Conservation (phyloP, 148 eudicot genomes). For the Simmondsia chinensis region DNA sequence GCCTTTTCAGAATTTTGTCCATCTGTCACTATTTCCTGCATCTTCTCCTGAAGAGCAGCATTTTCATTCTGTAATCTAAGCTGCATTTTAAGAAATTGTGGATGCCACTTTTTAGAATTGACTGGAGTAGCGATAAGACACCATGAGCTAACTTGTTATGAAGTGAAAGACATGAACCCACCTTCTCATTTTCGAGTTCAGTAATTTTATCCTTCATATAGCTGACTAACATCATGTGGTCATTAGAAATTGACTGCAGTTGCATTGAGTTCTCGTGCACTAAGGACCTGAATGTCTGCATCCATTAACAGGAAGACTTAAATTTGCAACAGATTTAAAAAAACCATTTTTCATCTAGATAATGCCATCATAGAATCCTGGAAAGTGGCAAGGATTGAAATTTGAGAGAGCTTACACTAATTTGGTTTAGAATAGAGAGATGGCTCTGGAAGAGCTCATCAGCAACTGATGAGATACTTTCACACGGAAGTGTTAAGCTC, state of each 20-base stretch:
- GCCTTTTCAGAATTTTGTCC: constrained; percentile 39
- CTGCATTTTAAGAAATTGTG: too few species aligned
- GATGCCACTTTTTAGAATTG: constrained; percentile 5
- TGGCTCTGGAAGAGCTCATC: constrained; percentile 41
- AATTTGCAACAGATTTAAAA: not conserved
- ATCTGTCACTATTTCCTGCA: constrained; percentile 29
- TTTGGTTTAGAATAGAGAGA: constrained; percentile 19
- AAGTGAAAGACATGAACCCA: constrained; percentile 14
- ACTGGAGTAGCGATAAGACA: not conserved
- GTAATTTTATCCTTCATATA: constrained; percentile 31
- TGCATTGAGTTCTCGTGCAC: constrained; percentile 26
- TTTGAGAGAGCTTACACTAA: constrained; percentile 41
- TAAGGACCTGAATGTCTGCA: constrained; percentile 49
- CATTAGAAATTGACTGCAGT: constrained; percentile 27
- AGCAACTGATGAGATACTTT: constrained; percentile 35
- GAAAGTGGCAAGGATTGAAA: too few species aligned
- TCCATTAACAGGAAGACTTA: constrained; percentile 11
- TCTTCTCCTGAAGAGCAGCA: constrained; percentile 33
- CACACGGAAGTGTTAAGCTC: constrained; percentile 29
- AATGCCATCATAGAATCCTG: too few species aligned
- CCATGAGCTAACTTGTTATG: not conserved
- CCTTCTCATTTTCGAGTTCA: constrained; percentile 77
- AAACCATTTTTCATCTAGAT: too few species aligned
- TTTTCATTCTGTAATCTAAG: constrained; percentile 37
- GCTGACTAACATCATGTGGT: constrained; percentile 24